A percentile compares a stretch with the other conserved stretches of the same genome.
phyloP scores from a whole-genome alignment of 805 yeast species.

The Saccharomycopsis amapae region DNA sequence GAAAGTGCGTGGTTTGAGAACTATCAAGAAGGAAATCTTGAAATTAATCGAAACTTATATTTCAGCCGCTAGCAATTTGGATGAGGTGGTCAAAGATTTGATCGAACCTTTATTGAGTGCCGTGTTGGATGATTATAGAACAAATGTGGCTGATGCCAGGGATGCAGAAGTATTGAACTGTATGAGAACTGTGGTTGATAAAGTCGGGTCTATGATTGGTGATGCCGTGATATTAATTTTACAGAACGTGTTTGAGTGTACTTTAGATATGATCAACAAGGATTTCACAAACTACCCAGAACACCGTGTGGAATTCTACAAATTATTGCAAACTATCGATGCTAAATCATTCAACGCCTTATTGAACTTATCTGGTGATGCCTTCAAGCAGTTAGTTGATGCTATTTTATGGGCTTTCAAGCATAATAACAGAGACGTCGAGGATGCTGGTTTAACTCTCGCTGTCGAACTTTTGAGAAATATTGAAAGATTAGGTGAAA shows the following conservation, averaged over 20 bases:
- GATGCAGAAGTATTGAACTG: slow-evolving; percentile 97
- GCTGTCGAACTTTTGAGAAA: slow-evolving; percentile 79
- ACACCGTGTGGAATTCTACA: slow-evolving; percentile 94
- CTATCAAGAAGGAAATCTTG: slow-evolving; percentile 90
- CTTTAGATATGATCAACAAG: slow-evolving; percentile 90
- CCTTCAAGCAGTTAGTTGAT: slow-evolving; percentile 84
- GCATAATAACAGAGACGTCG: slow-evolving; percentile 96
- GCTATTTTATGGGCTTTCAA: slow-evolving; percentile 98
- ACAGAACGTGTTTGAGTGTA: slow-evolving; percentile 88
- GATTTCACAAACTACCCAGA: slow-evolving; percentile 97
- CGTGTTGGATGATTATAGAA: slow-evolving; percentile 80
- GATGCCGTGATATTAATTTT: slow-evolving; percentile 82
- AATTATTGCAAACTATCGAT: slow-evolving; percentile 80
- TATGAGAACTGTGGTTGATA: slow-evolving; percentile 81
- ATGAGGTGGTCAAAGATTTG: slow-evolving; percentile 75
- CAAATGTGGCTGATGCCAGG: slow-evolving; percentile 90
- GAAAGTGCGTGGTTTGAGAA: slow-evolving; percentile 88
- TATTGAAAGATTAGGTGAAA: slow-evolving; percentile 66
- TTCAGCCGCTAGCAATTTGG: slow-evolving; percentile 76
- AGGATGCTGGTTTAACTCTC: slow-evolving; percentile 79
- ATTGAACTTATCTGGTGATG: slow-evolving; percentile 81
- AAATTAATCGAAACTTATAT: slow-evolving; percentile 84
- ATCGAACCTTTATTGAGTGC: slow-evolving; percentile 79
- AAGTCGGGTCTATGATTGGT: slow-evolving; percentile 83
- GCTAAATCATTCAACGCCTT: slow-evolving; percentile 79